Evolutionary conservation across 352 stramenopile genomes (phyloP), one percentile per base, ranked within the genome.

Genomic region (Pythium phragmiticola): DNA sequence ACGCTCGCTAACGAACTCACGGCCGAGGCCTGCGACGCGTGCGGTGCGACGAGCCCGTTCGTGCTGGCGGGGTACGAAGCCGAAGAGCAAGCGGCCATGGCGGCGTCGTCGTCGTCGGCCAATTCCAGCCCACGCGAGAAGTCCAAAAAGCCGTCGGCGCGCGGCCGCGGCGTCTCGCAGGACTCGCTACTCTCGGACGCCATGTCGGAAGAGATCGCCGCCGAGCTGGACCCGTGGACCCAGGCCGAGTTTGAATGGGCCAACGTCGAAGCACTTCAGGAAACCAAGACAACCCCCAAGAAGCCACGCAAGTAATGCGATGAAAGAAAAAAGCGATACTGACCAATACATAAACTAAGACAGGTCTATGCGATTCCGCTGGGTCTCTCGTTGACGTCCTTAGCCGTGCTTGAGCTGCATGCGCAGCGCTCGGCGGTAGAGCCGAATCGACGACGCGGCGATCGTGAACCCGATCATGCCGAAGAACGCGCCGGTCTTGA

Each of bases 171-270:
- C 3, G 57, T 62, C 2, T 87, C 77, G 13, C 70, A 83, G 33
- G 70, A 76, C 13, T 87, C 79, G 12, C 61, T 57, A 12, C 68
- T 69, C 52, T 85, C 69, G 28, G 49, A 60, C 21, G 63, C 73
- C 7, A 57, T 73, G 14, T 61, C 60, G 21, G 69, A 73, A 12
- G 68, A 76, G 26, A 66, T 70, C 7, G 72, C 69, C 5, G 70
- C 70, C 7, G 76, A 80, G 33, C 49, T 76, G 16, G 80, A 91
- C 43, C 82, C 80, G 30, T 91, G 82, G 82, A 65, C 70, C 0
- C 73, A 87, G 70, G 82, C 82, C 8, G 82, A 91, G 59, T 75
- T 77, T 36, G 82, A 91, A 50, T 91, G 82, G 82, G 82, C 82
- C 0, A 54, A 77, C 43, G 69, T 91, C 3, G 82, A 91, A 59